Evolutionary conservation across 2,329 filamentous ascomycete species (phyloP), one percentile per base, ranked within the genome.

Genomic region (Pseudocercospora musae): DNA sequence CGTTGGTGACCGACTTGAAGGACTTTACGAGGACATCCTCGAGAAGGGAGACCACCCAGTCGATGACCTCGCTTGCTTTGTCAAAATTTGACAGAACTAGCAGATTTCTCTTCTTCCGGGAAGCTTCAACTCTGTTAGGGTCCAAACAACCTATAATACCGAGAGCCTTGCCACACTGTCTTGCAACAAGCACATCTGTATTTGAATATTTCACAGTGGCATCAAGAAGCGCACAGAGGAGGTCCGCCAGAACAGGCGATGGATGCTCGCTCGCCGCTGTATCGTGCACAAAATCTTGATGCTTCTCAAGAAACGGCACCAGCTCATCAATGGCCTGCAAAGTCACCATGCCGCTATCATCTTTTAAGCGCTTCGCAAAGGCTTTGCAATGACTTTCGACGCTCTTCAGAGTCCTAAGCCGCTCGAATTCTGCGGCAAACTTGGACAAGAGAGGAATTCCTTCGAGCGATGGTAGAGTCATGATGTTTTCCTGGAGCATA

Each of bases 71-170:
- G 56, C 86, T 85, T 15, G 85, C 82, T 50, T 85, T 84, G 49
- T 89, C 85, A 71, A 99, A 98, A 73, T 99, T 98, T 56, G 90
- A 89, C 40, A 93, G 78, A 55, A 98, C 87, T 23, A 98, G 85
- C 58, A 97, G 90, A n/a, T 92, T 89, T 66, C 85, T 87, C 69
- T 92, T 89, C 69, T 91, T 89, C 61, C 90, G 85, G 10, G 89
- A 84, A 0, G 87, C 86, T 71, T 99, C 95, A 1, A 97, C 86
- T 62, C 91, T 87, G 71, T 96, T 96, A 1, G 94, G 89, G 75
- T 99, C 96, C 21, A 99, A 79, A 67, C 93, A 96, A 6, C 96
- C 95, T 58, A 99, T 87, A 20, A 96, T 82, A 0, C 96, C 96
- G 42, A 99, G 82, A 67, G 91, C 95, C 71, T 90, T 87, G 13